Percentiles rank a stretch among this genome's conserved stretches.
phyloP scores from a whole-genome alignment of 2,329 filamentous ascomycete species.

The Helicocarpus griseus region DNA sequence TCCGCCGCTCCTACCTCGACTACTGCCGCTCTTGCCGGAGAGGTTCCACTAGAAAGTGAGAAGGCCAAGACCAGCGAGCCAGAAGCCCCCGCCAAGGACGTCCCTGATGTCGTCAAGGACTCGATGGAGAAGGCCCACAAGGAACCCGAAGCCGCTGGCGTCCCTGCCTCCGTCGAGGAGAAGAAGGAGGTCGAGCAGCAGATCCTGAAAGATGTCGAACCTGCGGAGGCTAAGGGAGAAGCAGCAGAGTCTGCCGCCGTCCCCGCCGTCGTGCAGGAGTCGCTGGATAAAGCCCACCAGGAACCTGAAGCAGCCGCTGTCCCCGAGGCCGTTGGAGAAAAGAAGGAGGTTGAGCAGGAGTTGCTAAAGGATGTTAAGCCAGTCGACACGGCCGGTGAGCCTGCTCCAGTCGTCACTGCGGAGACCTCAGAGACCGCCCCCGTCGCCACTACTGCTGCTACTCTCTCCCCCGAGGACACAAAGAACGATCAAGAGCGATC shows the following conservation, averaged over 20 bases:
- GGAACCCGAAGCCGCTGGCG: conserved; percentile 34
- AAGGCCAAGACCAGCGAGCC: conserved; percentile 26
- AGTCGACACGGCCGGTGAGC: conserved; percentile 26
- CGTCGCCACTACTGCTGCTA: conserved; percentile 10
- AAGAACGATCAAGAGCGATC: conserved; percentile 10
- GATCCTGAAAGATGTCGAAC: conserved; percentile 9
- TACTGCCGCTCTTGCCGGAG: conserved; percentile 35
- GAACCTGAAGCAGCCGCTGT: conserved; percentile 63
- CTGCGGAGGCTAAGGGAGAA: conserved; percentile 10
- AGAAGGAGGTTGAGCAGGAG: conserved; percentile 65
- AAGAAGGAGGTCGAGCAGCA: conserved; percentile 25
- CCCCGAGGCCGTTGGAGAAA: conserved; percentile 60
- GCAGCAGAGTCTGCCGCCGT: conserved; percentile 21
- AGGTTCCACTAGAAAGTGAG: conserved; percentile 32
- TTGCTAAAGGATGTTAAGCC: conserved; percentile 46
- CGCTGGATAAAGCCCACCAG: conserved; percentile 42
- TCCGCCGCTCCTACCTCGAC: conserved; percentile 42
- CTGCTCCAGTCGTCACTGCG: conserved; percentile 30
- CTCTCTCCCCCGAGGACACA: conserved; percentile 7
- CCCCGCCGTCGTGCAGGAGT: conserved; percentile 37
- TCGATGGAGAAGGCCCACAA: conserved; percentile 42
- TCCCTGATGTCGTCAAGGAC: conserved; percentile 36
- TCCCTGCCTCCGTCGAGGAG: conserved; percentile 43
- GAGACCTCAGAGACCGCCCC: conserved; percentile 31
- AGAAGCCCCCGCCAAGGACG: conserved; percentile 33